Evolutionary conservation across 352 stramenopile species (phyloP).

Genomic region (Globisporangium irregulare): DNA sequence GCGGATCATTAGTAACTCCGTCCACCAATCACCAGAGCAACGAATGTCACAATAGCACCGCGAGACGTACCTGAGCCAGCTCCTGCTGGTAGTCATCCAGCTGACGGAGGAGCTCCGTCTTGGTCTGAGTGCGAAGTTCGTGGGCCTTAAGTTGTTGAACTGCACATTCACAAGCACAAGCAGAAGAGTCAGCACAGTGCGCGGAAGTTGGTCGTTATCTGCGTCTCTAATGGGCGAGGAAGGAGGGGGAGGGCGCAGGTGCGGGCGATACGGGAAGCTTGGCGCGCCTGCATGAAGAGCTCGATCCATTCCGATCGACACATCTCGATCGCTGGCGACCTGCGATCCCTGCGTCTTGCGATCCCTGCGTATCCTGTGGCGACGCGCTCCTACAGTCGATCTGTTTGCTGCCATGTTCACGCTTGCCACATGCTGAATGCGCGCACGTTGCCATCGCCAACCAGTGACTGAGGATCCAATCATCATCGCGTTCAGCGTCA

Average conservation of each 20-base stretch:
- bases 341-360: neutral
- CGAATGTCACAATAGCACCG: neutral
- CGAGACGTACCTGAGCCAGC: slow-evolving; percentile 73
- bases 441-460: neutral
- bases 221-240: neutral
- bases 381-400: neutral
- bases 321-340: neutral
- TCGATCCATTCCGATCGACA: neutral
- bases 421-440: neutral
- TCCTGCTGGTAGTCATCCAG: slow-evolving; percentile 99
- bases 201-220: neutral
- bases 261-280: neutral
- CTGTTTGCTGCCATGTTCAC: neutral
- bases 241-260: no score
- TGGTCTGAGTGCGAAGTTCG: slow-evolving; percentile 96
- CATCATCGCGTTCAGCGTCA: no score
- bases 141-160: slow-evolving; percentile 95
- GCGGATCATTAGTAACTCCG: neutral
- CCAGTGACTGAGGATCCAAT: no score
- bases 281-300: neutral
- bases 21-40: neutral
- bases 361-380: neutral
- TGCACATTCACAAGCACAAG: slow-evolving; percentile 22
- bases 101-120: slow-evolving; percentile 97
- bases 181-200: neutral